Base-by-base conservation (phyloP, 2,329 filamentous ascomycete genomes). In the Fusarium buharicum region DNA sequence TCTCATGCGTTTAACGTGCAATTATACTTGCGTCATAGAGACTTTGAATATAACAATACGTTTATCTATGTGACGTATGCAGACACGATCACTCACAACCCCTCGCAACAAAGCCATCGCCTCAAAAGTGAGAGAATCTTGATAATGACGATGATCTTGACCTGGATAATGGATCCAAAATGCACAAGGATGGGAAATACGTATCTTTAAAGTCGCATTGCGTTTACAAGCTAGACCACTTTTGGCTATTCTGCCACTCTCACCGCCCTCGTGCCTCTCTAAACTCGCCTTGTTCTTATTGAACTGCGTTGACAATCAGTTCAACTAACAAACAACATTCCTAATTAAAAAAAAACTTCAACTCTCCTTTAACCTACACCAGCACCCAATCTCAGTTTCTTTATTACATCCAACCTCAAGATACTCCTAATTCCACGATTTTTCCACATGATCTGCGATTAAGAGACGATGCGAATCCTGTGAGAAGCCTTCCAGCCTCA, bases 221-320 rank as follows among this genome's bases (percentile, higher is more conserved):
- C 18, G 8, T 6, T 13, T 1, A 2, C 2, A 13, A 28, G 10
- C 53, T 63, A 62, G 43, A 4, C 62, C 20, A 6, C 12, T 48
- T 17, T 5, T 11, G 38, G 16, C 3, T 9, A 62, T 70, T 71
- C 68, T 70, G 68, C 68, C 68, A 41, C n/a, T 11, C 50, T 68
- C 62, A 70, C 68, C 68, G 68, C 68, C 65, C 46, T 55, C 27
- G 31, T 47, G 40, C 56, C 51, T 67, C 59, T 50, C 53, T 18
- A 52, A 49, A 53, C 43, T 55, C 57, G 31, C 46, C 53, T 59
- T 24, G 22, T 41, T 46, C 30, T 39, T 51, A 43, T 39, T 16
- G 24, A 49, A 54, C 56, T 47, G 28, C 31, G 37, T 51, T 64
- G 49, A 45, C 41, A 62, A 48, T 48, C 41, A 48, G 41, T 20